phyloP scores from a whole-genome alignment of 129 eudicot genomes.

The Lactuca sativa region DNA sequence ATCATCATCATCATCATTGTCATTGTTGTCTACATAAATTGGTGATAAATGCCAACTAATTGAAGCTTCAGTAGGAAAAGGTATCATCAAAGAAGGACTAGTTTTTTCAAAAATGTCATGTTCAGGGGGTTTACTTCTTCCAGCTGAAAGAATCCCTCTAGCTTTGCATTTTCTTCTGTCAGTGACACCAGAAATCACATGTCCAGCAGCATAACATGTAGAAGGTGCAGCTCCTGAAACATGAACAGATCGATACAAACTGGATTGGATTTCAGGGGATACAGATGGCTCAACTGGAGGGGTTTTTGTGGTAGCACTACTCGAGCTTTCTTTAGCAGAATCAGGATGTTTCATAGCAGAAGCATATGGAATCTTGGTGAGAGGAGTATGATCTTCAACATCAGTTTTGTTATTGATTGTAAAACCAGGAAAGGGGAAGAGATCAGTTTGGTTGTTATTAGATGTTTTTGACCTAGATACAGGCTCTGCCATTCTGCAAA shows the following conservation, averaged over 20 bases:
- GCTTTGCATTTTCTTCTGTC: conserved; percentile 80
- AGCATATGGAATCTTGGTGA: conserved; percentile 41
- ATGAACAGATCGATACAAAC: conserved; percentile 33
- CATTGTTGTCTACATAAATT: conserved; percentile 34
- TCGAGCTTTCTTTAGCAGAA: conserved; percentile 25
- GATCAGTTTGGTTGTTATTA: conserved; percentile 32
- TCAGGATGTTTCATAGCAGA: conserved; percentile 31
- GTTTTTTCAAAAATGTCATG: conserved; percentile 23
- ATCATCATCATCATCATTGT: not conserved
- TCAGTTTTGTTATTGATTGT: conserved; percentile 19
- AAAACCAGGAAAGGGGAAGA: conserved; percentile 29
- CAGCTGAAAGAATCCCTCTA: conserved; percentile 72
- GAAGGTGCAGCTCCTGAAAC: conserved; percentile 41
- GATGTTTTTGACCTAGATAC: conserved; percentile 30
- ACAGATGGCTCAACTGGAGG: conserved; percentile 81
- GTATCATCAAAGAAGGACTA: conserved; percentile 48
- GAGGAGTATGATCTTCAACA: conserved; percentile 55
- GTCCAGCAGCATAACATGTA: conserved; percentile 84
- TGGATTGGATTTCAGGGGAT: conserved; percentile 86
- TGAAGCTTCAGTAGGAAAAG: conserved; percentile 80
- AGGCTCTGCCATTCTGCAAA: conserved; percentile 30
- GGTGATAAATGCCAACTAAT: conserved; percentile 78
- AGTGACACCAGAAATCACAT: conserved; percentile 65
- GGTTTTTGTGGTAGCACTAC: conserved; percentile 39
- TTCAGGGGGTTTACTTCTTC: conserved; percentile 31